Evolutionary conservation across 352 stramenopile species (phyloP), one percentile per base, ranked within the genome.

Genomic region (Phytophthora pinifolia): DNA sequence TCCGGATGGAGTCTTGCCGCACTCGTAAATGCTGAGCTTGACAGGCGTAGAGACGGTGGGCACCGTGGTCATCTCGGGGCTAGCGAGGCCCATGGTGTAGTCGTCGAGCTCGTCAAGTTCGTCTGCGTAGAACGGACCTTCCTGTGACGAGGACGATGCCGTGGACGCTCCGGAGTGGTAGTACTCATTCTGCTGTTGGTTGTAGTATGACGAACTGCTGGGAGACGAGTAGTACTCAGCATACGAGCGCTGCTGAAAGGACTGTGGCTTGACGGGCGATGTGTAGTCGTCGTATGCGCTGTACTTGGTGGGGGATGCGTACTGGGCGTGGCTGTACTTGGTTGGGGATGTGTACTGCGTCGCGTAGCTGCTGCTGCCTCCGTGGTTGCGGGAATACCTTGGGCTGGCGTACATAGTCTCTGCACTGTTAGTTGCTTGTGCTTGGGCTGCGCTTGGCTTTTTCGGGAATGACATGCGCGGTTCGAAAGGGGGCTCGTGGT

Each of bases 101-200:
- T 87, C 76, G 18, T 91, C 78, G 31, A 87, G 59, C 34, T 91
- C 80, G 37, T 91, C 80, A 20, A 89, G 60, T 45, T 91, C 80
- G 44, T 90, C 80, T 9, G 63, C 67, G 60, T 88, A 90, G 71
- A 89, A 88, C 22, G 64, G 64, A 9, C 76, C 79, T 46, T 91
- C 80, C 61, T 91, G 80, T 0, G 78, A 89, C 2, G 79, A 89
- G 2, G 80, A 91, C n/a, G 80, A 91, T 3, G 78, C 80, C 31
- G 80, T 88, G 8, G 80, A 91, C 13, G 77, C 82, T n/a, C 80
- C 72, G 18, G 80, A 91, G 58, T 83, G 56, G 66, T 88, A 86
- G 60, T 76, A 85, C 63, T 90, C 79, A 12, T 74, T 59, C 53
- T 82, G 61, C 50, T 79, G 70, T 36, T 80, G 61, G 56, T 87